Conservation (phyloP, 129 eudicot genomes). For the Oenanthe sinensis region DNA sequence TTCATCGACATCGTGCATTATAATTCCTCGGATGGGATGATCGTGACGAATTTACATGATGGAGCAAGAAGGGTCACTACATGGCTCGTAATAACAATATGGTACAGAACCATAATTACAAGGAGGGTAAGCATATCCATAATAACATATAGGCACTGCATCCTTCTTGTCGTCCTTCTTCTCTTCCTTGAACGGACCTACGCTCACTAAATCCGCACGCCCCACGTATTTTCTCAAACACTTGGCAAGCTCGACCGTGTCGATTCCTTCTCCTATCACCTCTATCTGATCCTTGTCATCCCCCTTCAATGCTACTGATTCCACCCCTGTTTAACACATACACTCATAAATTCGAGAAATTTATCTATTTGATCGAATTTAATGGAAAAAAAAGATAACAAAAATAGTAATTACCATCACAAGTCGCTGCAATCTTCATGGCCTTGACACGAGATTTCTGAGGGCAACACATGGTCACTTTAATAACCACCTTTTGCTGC, state of each 20-base stretch:
- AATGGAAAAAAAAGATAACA: too few species aligned
- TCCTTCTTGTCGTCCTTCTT: not conserved
- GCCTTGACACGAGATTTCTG: constrained; percentile 11
- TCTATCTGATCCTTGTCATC: constrained; percentile 18
- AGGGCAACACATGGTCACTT: constrained; percentile 8
- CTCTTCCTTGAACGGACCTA: constrained; percentile 10
- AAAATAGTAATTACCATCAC: too few species aligned
- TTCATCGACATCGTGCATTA: not conserved
- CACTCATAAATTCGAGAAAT: too few species aligned
- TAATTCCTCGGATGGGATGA: not conserved
- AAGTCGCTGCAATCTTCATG: constrained; percentile 8
- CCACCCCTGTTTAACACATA: constrained; percentile 16
- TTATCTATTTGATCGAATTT: too few species aligned
- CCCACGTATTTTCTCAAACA: constrained; percentile 25
- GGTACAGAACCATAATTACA: not conserved
- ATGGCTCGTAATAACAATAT: not conserved
- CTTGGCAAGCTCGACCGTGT: constrained; percentile 14
- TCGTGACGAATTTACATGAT: not conserved
- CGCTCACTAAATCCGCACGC: constrained; percentile 22
- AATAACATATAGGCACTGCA: not conserved
- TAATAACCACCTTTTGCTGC: constrained; percentile 17
- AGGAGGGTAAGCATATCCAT: not conserved
- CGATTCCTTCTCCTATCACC: constrained; percentile 26
- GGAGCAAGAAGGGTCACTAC: not conserved
- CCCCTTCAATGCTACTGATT: constrained; percentile 18